Evolutionary conservation across 2,329 filamentous ascomycete genomes (phyloP), one percentile per base, ranked within the genome.

Genomic region (Verticillium dahliae): DNA sequence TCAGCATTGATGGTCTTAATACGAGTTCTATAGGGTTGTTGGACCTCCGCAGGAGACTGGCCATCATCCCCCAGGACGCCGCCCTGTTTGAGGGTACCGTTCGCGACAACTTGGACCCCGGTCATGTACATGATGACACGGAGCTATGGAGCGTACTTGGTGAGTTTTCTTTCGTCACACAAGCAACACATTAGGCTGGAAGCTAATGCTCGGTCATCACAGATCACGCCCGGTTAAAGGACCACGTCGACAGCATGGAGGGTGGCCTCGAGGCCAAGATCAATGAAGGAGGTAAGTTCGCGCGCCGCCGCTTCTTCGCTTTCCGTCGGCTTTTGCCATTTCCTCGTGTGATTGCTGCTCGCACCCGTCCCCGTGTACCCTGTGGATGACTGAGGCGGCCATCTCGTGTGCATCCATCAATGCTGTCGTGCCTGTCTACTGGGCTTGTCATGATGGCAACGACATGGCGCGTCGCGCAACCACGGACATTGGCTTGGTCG

Each of bases 41-140:
- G 60, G 95, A 99, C 74, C 83, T 99, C 61, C 88, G 95, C 61
- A 85, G 93, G 61, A 88, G 95, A 62, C 81, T 99, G 57, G 94
- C 95, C 60, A 99, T 99, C 71, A 99, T 99, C 67, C 95, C 96
- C 4, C 95, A 99, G 74, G 96, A 99, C 76, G 94, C 95, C 35
- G 94, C 94, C 65, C 85, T 99, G 64, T 99, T 99, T 70, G 92
- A 96, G 75, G 93, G 93, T 58, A 93, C 90, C 9, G 85, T 99
- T 65, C 87, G 95, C 67, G 95, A 99, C 76, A 99, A 99, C 72
- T 84, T 98, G 45, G 95, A 99, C 73, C 96, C 96, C 31, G 91
- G 90, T 34, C 91, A 97, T 73, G 91, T 96, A 60, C 93, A 97
- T 71, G 94, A 97, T 75, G 96, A 99, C 75, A 97, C 93, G 5